Evolutionary conservation across 2,329 filamentous ascomycete genomes (phyloP), one percentile per base, ranked within the genome.

Genomic region (Tolypocladium tundrense): DNA sequence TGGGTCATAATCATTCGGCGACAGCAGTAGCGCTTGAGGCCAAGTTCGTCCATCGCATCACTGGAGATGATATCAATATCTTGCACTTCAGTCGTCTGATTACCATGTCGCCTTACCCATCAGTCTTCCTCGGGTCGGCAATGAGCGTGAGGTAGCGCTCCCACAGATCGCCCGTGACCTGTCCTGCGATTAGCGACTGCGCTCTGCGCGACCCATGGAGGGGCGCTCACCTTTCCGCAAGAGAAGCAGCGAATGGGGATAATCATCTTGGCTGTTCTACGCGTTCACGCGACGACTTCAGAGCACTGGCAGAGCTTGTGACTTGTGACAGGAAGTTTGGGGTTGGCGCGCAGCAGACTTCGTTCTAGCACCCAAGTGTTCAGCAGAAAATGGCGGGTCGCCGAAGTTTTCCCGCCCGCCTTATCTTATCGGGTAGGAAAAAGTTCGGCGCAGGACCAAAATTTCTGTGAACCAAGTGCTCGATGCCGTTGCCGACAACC

Each of bases 1-100:
- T 99, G 94, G 60, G 94, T 99, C 89, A 99, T 97, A 74, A 99
- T 86, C 94, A 99, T 99, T 69, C 94, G 88, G 67, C 94, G 90
- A 79, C 94, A 99, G 83, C 94, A 99, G 80, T 99, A 99, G 66
- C 94, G 86, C 76, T 91, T 93, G 69, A 95, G 88, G 58, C 91
- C 91, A 56, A 99, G 86, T 71, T 91, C 84, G 74, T 97, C 92
- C 88, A 99, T 96, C 48, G 93, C 94, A 72, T 97, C 91, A 69
- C 94, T 97, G 16, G 5, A 3, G 13, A n/a, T 11, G 21, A 11
- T 9, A 27, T 59, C n/a, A 59, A 19, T 10, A 7, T 9, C 21
- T 9, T n/a, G 31, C 1, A 33, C 57, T 8, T 35, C 14, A 4
- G 35, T 10, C 19, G 14, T 35, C 19, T 35, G 13, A 13, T 41